A percentile compares a stretch with the other conserved stretches of the same genome.
Evolutionary conservation across 2,329 filamentous ascomycete genomes (phyloP).

Genomic region (Teratosphaeria zuluensis): DNA sequence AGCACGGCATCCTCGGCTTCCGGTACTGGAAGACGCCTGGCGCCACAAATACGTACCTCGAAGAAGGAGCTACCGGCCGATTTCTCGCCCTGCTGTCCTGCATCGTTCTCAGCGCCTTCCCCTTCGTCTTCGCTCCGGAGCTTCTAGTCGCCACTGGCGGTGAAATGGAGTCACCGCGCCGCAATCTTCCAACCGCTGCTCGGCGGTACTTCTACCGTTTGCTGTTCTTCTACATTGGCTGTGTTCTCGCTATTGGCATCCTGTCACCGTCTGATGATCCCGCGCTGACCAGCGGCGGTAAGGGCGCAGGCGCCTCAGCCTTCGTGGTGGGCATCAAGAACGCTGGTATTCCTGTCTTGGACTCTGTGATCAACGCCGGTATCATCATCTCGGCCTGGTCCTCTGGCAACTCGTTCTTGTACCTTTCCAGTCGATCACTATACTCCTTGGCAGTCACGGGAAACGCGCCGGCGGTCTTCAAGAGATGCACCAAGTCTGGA

Average conservation of each 20-base stretch:
- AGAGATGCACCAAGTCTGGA: constrained; percentile 49
- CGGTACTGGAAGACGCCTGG: constrained; percentile 42
- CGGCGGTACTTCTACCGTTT: constrained; percentile 53
- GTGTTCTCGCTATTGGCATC: constrained; percentile 50
- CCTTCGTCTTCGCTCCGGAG: constrained; percentile 48
- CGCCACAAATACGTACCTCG: constrained; percentile 40
- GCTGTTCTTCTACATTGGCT: constrained; percentile 52
- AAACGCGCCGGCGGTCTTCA: constrained; percentile 50
- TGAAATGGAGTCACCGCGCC: constrained; percentile 49
- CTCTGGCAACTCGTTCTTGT: constrained; percentile 47
- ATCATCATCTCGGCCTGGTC: constrained; percentile 57
- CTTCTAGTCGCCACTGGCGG: constrained; percentile 44
- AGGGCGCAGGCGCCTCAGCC: constrained; percentile 1
- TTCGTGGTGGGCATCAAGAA: constrained; percentile 24
- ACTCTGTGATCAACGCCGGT: constrained; percentile 58
- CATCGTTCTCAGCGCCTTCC: constrained; percentile 42
- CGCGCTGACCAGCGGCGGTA: constrained; percentile 34
- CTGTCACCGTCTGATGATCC: constrained; percentile 47
- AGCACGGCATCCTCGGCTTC: constrained; percentile 40
- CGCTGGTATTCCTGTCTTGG: constrained; percentile 45
- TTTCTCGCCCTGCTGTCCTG: constrained; percentile 45
- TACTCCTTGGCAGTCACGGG: constrained; percentile 51
- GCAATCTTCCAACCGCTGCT: constrained; percentile 50
- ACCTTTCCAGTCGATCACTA: constrained; percentile 43
- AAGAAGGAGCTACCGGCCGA: constrained; percentile 37